Evolutionary conservation across 345 rosid genomes (phyloP).

Genomic region (Salix viminalis): DNA sequence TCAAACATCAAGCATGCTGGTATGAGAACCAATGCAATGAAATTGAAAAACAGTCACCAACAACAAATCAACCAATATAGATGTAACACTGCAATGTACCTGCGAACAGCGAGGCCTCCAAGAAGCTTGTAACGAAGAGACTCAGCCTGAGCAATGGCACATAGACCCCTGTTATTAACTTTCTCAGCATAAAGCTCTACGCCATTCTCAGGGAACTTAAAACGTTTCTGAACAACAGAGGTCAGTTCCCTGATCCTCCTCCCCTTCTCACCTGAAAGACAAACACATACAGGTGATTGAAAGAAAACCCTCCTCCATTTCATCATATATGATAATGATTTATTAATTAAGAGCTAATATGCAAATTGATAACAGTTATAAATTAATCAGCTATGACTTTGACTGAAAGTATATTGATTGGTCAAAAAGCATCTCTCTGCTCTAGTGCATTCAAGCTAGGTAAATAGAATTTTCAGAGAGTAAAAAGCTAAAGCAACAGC

Average conservation of each 20-base stretch:
- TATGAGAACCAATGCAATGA: not conserved
- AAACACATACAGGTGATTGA: not conserved
- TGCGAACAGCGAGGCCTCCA: slow-evolving; percentile 34
- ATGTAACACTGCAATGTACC: slow-evolving; percentile 1
- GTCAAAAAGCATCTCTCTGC: not conserved
- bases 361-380: not conserved
- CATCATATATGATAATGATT: not conserved
- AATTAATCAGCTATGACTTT: not conserved
- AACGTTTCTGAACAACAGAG: slow-evolving; percentile 31
- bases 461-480: not conserved
- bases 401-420: not conserved
- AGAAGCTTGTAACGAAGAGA: slow-evolving; percentile 40
- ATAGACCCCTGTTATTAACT: slow-evolving; percentile 32
- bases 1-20: not conserved
- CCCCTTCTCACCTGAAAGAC: slow-evolving; percentile 27
- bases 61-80: not conserved
- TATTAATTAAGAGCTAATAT: not conserved
- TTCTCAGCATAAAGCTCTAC: slow-evolving; percentile 36
- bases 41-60: not conserved
- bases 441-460: not conserved
- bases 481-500: not conserved
- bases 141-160: slow-evolving; percentile 37
- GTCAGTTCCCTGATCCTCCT: slow-evolving; percentile 30
- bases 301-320: not conserved
- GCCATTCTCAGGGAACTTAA: slow-evolving; percentile 32